These are phyloP conservation scores for Cyclotella cryptica DNA, from an alignment of 108 stramenopile species.

Conservation along the genomic window DNA sequence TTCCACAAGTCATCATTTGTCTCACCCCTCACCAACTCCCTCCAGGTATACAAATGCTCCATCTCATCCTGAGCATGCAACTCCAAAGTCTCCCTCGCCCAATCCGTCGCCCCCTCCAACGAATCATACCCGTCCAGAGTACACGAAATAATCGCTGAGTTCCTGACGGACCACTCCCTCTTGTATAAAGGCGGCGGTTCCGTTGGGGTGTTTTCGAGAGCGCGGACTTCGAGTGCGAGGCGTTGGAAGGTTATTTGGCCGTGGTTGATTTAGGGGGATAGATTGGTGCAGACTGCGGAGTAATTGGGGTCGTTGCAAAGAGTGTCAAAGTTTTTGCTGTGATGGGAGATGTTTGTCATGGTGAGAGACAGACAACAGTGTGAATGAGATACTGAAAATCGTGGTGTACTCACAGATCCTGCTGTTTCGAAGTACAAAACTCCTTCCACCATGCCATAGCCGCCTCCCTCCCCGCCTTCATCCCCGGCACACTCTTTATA, in stretches of 20 bases:
- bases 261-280: conserved; percentile 90
- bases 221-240: conserved; percentile 71
- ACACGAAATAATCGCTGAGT: conserved; percentile 97
- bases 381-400: background rate
- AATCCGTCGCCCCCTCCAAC: too few species aligned
- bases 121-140: conserved; percentile 89
- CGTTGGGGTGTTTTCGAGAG: conserved; percentile 77
- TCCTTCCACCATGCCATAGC: conserved; percentile 75
- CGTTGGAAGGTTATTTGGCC: conserved; percentile 93
- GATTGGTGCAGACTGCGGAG: conserved; percentile 70
- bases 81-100: conserved; percentile 84
- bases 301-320: too few species aligned
- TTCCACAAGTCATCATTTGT: too few species aligned
- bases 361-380: conserved; percentile 3
- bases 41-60: conserved; percentile 82
- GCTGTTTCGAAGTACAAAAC: conserved; percentile 62
- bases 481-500: conserved; percentile 64
- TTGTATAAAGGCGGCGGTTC: conserved; percentile 91
- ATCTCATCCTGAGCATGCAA: conserved; percentile 86
- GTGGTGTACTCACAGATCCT: conserved; percentile 49
- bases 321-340: conserved; percentile 72
- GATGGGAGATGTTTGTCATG: conserved; percentile 24
- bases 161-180: conserved; percentile 96
- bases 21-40: conserved; percentile 81
- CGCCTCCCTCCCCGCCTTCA: conserved; percentile 73